A percentile compares a stretch with the other conserved stretches of the same genome.
phyloP scores from a whole-genome alignment of 352 stramenopile species.

The Elongisporangium anandrum region DNA sequence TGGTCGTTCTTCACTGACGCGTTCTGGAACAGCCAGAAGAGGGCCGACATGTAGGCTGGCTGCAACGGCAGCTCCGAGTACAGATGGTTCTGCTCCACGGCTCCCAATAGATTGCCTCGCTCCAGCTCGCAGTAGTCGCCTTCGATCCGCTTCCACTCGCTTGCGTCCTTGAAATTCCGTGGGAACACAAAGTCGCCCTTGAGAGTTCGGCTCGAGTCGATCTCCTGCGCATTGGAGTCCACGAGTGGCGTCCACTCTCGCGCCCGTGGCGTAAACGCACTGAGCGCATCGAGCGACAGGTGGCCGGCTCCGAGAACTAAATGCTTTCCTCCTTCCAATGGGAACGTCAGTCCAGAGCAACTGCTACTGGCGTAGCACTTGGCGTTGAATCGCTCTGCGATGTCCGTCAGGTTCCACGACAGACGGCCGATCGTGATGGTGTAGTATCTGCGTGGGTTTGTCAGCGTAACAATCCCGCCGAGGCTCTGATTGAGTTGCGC shows the following conservation, averaged over 20 bases:
- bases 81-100: conserved; percentile 32
- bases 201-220: conserved; percentile 37
- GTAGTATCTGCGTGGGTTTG: conserved; percentile 38
- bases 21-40: conserved; percentile 55
- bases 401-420: conserved; percentile 28
- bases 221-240: conserved; percentile 42
- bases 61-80: conserved; percentile 46
- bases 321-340: conserved; percentile 11
- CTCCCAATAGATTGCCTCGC: conserved; percentile 34
- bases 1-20: conserved; percentile 24
- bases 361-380: conserved; percentile 16
- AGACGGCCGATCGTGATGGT: conserved; percentile 41
- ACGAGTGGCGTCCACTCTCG: conserved; percentile 32
- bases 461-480: conserved; percentile 23
- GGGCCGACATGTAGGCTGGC: conserved; percentile 36
- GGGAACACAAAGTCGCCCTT: conserved; percentile 59
- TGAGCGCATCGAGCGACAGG: conserved; percentile 26
- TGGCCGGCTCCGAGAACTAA: conserved; percentile 25
- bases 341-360: conserved; percentile 1
- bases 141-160: conserved; percentile 22
- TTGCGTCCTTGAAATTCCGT: conserved; percentile 30
- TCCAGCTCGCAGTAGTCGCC: conserved; percentile 37
- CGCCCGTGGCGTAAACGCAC: conserved; percentile 19
- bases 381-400: conserved; percentile 24
- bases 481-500: conserved; percentile 6